These are phyloP conservation scores for Fusarium lateritium DNA, from an alignment of 2,329 filamentous ascomycete genomes.

Conservation along the genomic window DNA sequence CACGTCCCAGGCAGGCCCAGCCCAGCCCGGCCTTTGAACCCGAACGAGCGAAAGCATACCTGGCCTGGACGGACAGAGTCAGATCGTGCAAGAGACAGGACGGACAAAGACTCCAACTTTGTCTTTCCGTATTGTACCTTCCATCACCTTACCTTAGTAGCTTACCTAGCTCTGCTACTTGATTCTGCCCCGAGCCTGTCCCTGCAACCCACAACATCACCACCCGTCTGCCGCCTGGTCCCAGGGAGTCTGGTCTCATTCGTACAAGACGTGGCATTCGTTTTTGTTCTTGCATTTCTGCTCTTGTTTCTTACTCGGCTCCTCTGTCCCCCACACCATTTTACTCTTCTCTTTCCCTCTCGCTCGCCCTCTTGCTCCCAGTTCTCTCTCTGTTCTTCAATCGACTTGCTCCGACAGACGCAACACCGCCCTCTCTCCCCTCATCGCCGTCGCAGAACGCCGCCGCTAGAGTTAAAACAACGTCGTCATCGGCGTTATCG, in stretches of 20 bases:
- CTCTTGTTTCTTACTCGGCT: slow-evolving; percentile 32
- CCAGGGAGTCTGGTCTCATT: slow-evolving; percentile 44
- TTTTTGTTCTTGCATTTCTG: slow-evolving; percentile 40
- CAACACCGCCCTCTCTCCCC: slow-evolving; percentile 19
- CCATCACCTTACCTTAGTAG: slow-evolving; percentile 19
- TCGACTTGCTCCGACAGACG: background rate
- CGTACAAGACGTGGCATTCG: slow-evolving; percentile 49
- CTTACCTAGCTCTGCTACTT: slow-evolving; percentile 33
- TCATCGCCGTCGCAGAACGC: slow-evolving; percentile 34
- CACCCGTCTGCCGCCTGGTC: slow-evolving; percentile 29
- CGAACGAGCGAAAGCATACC: slow-evolving; percentile 4
- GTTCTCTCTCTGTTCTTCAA: slow-evolving; percentile 2
- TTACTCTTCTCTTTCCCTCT: slow-evolving; percentile 27
- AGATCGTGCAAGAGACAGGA: slow-evolving; percentile 35
- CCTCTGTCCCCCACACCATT: slow-evolving; percentile 36
- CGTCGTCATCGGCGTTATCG: slow-evolving; percentile 51
- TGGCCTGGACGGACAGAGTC: slow-evolving; percentile 8
- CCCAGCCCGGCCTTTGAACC: slow-evolving; percentile 24
- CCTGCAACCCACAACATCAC: slow-evolving; percentile 48
- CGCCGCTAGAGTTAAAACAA: slow-evolving; percentile 44
- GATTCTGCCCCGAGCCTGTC: slow-evolving; percentile 46
- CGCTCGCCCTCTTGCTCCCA: slow-evolving; percentile 2
- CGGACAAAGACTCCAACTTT: slow-evolving; percentile 42
- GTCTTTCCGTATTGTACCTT: slow-evolving; percentile 25
- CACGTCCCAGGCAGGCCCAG: slow-evolving; percentile 31